Evolutionary conservation across 2,329 filamentous ascomycete genomes (phyloP).

Genomic region (Xylaria sp.): DNA sequence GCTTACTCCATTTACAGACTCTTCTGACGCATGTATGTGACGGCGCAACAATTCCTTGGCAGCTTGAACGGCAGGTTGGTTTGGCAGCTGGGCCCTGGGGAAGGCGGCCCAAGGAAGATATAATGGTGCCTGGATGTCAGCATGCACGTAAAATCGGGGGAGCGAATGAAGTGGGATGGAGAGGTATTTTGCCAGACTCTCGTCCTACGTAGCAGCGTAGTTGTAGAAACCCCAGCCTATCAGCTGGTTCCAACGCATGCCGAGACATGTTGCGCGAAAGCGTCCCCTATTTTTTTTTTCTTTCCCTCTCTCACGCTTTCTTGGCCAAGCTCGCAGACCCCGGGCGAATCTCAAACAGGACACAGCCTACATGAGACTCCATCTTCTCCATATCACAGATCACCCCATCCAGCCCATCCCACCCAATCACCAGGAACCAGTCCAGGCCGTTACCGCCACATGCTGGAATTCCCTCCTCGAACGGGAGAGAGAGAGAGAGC

Average conservation of each 20-base stretch:
- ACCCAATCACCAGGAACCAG: constrained; percentile 16
- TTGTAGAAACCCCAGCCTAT: constrained; percentile 10
- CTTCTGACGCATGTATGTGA: constrained; percentile 10
- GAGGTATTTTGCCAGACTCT: neutral
- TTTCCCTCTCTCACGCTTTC: constrained; percentile 2
- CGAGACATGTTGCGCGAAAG: constrained; percentile 7
- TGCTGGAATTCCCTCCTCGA: constrained; percentile 3
- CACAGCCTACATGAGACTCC: constrained; percentile 24
- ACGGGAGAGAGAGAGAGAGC: neutral
- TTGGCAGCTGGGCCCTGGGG: neutral
- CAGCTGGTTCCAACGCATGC: constrained; percentile 1
- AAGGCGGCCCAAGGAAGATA: neutral
- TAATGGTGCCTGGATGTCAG: neutral
- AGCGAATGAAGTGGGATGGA: constrained; percentile 1
- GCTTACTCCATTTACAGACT: constrained; percentile 1
- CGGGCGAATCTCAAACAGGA: constrained; percentile 27
- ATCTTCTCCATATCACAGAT: constrained; percentile 21
- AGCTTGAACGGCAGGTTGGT: neutral
- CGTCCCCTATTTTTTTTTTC: constrained; percentile 9
- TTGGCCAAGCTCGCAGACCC: constrained; percentile 21
- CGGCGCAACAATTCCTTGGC: constrained; percentile 1
- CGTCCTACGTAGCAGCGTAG: constrained; percentile 5
- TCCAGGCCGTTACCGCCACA: constrained; percentile 25
- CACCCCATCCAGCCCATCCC: constrained; percentile 20
- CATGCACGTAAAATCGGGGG: neutral